phyloP scores from a whole-genome alignment of 345 rosid genomes.

The Turnera subulata region DNA sequence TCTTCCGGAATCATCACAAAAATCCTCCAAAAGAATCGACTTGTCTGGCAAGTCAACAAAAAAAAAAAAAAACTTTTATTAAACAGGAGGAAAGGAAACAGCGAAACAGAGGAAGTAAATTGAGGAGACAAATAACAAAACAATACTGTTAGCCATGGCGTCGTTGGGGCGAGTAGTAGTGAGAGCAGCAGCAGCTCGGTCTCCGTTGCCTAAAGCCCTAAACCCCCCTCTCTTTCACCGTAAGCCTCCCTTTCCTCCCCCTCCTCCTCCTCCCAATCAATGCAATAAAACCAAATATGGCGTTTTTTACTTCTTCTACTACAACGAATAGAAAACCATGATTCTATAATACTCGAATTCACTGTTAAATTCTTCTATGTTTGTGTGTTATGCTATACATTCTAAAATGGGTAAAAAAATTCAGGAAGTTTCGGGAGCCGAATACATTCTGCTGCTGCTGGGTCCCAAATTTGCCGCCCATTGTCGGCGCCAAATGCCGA shows the following conservation, averaged over 20 bases:
- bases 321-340: neutral
- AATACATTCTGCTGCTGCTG: slow-evolving; percentile 13
- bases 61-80: too few relatives aligned
- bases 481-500: slow-evolving; percentile 9
- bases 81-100: too few relatives aligned
- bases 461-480: slow-evolving; percentile 15
- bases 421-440: slow-evolving; percentile 32
- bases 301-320: neutral
- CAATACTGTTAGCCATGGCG: too few relatives aligned
- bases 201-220: slow-evolving; percentile 27
- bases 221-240: slow-evolving; percentile 20
- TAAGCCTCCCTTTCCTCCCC: slow-evolving; percentile 23
- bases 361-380: neutral
- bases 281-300: neutral
- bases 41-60: too few relatives aligned
- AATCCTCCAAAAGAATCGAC: too few relatives aligned
- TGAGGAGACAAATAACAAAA: too few relatives aligned
- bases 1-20: too few relatives aligned
- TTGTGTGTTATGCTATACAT: neutral
- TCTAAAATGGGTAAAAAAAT: neutral
- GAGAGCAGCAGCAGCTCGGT: slow-evolving; percentile 31
- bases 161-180: slow-evolving; percentile 37
- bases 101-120: too few relatives aligned
- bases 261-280: slow-evolving; percentile 21
- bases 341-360: neutral